These are phyloP conservation scores for Gnaphalium uliginosum DNA, from an alignment of 129 eudicot genomes.

Conservation along the genomic window DNA sequence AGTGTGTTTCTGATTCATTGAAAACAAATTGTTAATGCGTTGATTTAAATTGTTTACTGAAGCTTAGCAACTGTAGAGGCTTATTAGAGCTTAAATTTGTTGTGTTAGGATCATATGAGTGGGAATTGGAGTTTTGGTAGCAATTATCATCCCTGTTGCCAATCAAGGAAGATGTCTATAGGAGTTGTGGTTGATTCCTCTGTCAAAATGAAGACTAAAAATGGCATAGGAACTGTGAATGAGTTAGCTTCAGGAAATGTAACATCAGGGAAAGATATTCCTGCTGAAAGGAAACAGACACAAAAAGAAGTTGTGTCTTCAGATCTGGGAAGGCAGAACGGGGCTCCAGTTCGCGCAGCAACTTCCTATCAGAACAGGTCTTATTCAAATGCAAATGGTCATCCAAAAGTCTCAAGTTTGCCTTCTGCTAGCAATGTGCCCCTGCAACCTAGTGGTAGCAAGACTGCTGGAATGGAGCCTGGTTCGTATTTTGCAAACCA, in stretches of 20 bases:
- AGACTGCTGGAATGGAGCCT: constrained; percentile 37
- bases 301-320: constrained; percentile 23
- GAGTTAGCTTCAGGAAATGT: constrained; percentile 33
- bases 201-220: constrained; percentile 32
- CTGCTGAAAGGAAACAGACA: constrained; percentile 35
- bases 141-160: constrained; percentile 54
- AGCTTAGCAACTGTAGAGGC: background rate
- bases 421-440: constrained; percentile 31
- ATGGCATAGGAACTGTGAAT: constrained; percentile 25
- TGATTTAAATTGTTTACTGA: background rate
- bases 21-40: background rate
- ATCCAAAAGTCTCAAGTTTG: constrained; percentile 38
- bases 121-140: constrained; percentile 59
- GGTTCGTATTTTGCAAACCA: constrained; percentile 38
- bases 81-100: background rate
- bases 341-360: constrained; percentile 39
- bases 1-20: background rate
- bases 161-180: constrained; percentile 74
- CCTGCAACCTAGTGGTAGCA: constrained; percentile 34
- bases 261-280: constrained; percentile 29
- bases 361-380: constrained; percentile 33
- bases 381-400: constrained; percentile 32
- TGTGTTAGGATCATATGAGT: constrained; percentile 55
- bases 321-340: constrained; percentile 32
- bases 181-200: constrained; percentile 60